Evolutionary conservation across 2,329 filamentous ascomycete species (phyloP), one percentile per base, ranked within the genome.

Genomic region (Talaromyces sp.): DNA sequence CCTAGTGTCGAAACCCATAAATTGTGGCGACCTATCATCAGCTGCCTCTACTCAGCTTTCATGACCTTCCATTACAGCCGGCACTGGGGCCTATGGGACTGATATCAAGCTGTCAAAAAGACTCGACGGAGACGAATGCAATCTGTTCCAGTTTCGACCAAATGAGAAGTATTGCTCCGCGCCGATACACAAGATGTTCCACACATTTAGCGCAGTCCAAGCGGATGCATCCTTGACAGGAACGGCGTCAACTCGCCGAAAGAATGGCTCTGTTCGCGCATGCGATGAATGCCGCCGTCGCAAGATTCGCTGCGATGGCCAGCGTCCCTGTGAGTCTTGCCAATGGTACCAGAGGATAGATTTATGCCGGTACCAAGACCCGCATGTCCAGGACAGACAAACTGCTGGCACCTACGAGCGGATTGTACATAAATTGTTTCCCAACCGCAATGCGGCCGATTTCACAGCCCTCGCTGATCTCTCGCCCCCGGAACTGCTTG

Each of bases 261-360:
- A 52, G 27, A 29, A 29, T 29, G 17, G 27, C 26, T 52, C 48
- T 17, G 48, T 52, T 19, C 48, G 48, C 11, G 61, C 61, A 21
- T 62, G 61, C 50, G 48, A 54, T 26, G 55, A 59, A 38, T 91
- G 90, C 76, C 87, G 91, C 70, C 83, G 90, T 66, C 84, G 90
- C 63, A 94, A 93, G 75, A 93, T 93, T 59, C 87, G 90, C 64
- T 94, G 90, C 70, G 89, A 92, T 76, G 90, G 90, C 58, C 84
- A 88, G 65, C 88, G 91, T 69, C 90, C 90, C 11, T 94, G 90
- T 70, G 88, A 89, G 41, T 90, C 92, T 71, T 94, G 90, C 71
- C 83, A 90, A 61, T 92, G 89, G 73, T 92, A 91, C 71, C 86
- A 90, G 60, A 89, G 90, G 63, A 88, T 89, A 3, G 90, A 92